phyloP scores from a whole-genome alignment of 257 asterid genomes.

The Apocynum venetum region DNA sequence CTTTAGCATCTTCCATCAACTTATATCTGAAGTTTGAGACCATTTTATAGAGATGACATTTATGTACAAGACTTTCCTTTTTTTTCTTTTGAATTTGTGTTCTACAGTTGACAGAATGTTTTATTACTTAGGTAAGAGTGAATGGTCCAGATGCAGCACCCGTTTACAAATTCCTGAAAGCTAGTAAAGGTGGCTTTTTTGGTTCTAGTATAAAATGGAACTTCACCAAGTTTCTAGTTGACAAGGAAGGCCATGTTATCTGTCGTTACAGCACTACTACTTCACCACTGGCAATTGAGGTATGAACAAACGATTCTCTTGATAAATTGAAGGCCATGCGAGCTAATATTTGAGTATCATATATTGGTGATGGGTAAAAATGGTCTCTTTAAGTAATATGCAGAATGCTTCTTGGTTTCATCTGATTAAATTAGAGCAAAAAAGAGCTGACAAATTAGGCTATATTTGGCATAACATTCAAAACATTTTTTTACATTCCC shows the following conservation, averaged over 20 bases:
- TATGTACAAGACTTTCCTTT: neutral
- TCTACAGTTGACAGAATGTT: neutral
- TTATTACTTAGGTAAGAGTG: slow-evolving; percentile 57
- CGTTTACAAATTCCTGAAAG: slow-evolving; percentile 70
- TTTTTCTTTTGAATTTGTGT: neutral
- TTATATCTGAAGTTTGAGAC: neutral
- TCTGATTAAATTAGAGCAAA: too few species aligned
- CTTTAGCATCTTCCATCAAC: neutral
- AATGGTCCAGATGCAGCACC: slow-evolving; percentile 72
- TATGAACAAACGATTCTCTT: slow-evolving; percentile 15
- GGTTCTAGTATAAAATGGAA: slow-evolving; percentile 88
- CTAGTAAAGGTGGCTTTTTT: slow-evolving; percentile 51
- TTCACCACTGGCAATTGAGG: slow-evolving; percentile 74
- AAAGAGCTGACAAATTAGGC: too few species aligned
- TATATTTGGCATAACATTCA: too few species aligned
- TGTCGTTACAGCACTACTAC: slow-evolving; percentile 62
- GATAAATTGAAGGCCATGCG: neutral
- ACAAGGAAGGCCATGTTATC: slow-evolving; percentile 73
- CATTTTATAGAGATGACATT: neutral
- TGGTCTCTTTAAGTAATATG: too few species aligned
- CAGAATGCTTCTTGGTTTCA: too few species aligned
- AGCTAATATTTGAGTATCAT: neutral
- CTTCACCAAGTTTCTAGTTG: slow-evolving; percentile 87
- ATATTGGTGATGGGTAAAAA: neutral
- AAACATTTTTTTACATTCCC: too few species aligned